Percentiles rank a stretch among this genome's conserved stretches.
Conservation (phyloP, 345 rosid genomes). For the Syzygium aqueum region DNA sequence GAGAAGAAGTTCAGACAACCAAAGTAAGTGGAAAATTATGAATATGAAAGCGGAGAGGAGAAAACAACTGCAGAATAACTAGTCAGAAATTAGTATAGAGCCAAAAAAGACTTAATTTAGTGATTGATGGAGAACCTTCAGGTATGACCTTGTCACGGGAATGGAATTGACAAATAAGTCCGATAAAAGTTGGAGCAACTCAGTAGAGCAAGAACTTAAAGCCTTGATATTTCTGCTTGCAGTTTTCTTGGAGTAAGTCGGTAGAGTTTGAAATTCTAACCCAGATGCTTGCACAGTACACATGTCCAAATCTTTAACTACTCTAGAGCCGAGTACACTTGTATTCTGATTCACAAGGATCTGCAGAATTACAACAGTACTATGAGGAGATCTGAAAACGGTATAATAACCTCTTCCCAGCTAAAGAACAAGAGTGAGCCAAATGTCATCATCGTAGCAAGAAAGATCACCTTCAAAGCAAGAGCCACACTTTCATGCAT, state of each 20-base stretch:
- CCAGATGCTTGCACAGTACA: conserved; percentile 15
- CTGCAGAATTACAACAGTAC: neutral
- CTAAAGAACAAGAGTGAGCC: neutral
- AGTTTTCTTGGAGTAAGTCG: conserved; percentile 52
- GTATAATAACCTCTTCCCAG: neutral
- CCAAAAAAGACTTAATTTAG: neutral
- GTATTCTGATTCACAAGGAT: conserved; percentile 77
- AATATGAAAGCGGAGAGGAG: neutral
- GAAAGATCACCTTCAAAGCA: conserved; percentile 55
- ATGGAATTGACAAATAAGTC: conserved; percentile 42
- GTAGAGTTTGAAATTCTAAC: conserved; percentile 18
- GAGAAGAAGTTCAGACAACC: neutral
- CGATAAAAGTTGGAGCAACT: conserved; percentile 61
- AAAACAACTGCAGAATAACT: neutral
- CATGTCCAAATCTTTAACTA: conserved; percentile 14
- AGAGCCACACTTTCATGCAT: conserved; percentile 62
- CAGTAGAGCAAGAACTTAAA: conserved; percentile 51
- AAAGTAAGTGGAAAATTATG: neutral
- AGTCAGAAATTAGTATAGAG: neutral
- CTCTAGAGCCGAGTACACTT: conserved; percentile 21
- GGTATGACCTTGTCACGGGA: conserved; percentile 33
- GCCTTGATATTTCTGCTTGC: conserved; percentile 62
- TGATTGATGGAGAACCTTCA: conserved; percentile 44
- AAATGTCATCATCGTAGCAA: neutral
- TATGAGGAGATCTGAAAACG: neutral